Conservation (phyloP, 202 grass and related monocot species). For the Zizania palustris region DNA sequence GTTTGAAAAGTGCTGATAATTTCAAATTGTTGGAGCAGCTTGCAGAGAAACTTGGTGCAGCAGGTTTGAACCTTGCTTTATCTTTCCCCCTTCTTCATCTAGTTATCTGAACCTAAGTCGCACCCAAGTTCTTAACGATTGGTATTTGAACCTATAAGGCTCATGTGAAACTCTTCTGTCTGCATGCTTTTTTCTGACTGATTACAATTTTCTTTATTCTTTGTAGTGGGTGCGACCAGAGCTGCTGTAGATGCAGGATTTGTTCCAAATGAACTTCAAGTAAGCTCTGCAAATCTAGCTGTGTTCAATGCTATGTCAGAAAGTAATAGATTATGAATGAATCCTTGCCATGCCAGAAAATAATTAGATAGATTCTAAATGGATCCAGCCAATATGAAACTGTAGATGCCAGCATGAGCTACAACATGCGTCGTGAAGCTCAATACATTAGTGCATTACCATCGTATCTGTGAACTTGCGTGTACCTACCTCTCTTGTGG, state of each 20-base stretch:
- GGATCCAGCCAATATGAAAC: not conserved
- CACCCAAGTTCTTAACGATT: not conserved
- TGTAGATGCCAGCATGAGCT: not conserved
- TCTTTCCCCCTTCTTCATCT: too few relatives aligned
- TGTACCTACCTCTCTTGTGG: not conserved
- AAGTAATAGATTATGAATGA: not conserved
- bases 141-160: conserved; percentile 9
- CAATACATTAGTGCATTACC: not conserved
- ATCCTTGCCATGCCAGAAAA: not conserved
- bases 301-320: not conserved
- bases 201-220: conserved; percentile 2
- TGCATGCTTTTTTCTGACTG: not conserved
- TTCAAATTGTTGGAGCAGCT: conserved; percentile 94
- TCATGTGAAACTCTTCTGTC: not conserved
- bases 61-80: conserved; percentile 21
- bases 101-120: too few relatives aligned
- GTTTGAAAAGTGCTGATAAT: conserved; percentile 91
- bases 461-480: not conserved
- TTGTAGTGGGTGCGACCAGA: conserved; percentile 87
- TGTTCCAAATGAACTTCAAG: conserved; percentile 95
- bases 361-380: conserved; percentile 15
- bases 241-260: conserved; percentile 97
- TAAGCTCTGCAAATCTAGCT: conserved; percentile 39
- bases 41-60: conserved; percentile 94
- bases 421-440: not conserved